Evolutionary conservation across 2,329 filamentous ascomycete species (phyloP).

Genomic region (Lecanoromycetidae sp.): DNA sequence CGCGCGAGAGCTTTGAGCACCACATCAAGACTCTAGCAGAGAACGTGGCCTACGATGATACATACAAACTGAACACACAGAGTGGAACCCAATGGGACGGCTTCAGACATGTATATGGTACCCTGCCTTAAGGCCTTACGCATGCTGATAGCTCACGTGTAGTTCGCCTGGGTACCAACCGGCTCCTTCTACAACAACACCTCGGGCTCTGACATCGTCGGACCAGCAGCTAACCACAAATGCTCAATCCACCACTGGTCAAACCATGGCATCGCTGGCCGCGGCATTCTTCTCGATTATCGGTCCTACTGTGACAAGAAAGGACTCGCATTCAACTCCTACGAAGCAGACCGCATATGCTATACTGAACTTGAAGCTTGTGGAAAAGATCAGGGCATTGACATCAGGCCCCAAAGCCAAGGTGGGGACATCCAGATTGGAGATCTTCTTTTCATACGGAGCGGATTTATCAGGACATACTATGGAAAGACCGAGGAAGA

Average conservation of each 20-base stretch:
- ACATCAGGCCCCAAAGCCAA: conserved; percentile 38
- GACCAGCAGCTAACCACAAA: conserved; percentile 13
- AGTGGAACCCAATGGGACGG: conserved; percentile 26
- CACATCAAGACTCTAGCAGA: conserved; percentile 36
- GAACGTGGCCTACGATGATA: conserved; percentile 32
- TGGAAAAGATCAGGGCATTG: conserved; percentile 43
- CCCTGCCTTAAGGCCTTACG: neutral
- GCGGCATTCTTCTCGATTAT: conserved; percentile 19
- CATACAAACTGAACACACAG: conserved; percentile 27
- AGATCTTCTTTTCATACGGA: conserved; percentile 48
- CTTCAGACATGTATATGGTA: conserved; percentile 22
- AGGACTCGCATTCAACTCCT: conserved; percentile 33
- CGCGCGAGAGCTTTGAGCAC: conserved; percentile 42
- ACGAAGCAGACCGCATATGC: conserved; percentile 38
- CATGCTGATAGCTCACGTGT: neutral
- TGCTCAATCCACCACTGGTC: conserved; percentile 19
- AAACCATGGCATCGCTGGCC: conserved; percentile 16
- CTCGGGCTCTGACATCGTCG: conserved; percentile 15
- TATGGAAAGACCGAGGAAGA: conserved; percentile 28
- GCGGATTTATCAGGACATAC: conserved; percentile 44
- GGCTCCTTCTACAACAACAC: conserved; percentile 18
- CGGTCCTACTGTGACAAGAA: conserved; percentile 31
- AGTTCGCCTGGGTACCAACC: conserved; percentile 15
- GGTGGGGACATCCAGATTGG: conserved; percentile 39
- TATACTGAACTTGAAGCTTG: conserved; percentile 40